Evolutionary conservation across 2,329 filamentous ascomycete species (phyloP).

Genomic region (Pyrenophora teres): DNA sequence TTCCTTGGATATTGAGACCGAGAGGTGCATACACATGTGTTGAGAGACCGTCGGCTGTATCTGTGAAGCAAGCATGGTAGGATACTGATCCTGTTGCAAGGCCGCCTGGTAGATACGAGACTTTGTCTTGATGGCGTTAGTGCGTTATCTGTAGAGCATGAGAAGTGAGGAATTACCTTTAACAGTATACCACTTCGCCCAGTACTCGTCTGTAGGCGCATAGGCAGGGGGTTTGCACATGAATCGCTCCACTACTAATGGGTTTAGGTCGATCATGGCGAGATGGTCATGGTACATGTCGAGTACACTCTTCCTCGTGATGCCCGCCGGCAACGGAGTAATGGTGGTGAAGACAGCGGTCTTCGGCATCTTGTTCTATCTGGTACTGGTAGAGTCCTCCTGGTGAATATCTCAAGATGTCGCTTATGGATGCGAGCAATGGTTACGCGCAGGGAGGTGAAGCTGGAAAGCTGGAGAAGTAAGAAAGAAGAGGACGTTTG

Average conservation of each 20-base stretch:
- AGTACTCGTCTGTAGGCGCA: constrained; percentile 71
- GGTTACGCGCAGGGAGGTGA: constrained; percentile 7
- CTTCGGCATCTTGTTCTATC: constrained; percentile 64
- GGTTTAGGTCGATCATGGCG: constrained; percentile 88
- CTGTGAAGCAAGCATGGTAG: constrained; percentile 81
- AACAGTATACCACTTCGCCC: constrained; percentile 72
- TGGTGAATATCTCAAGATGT: constrained; percentile 12
- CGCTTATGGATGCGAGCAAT: constrained; percentile 8
- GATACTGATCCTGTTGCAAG: constrained; percentile 68
- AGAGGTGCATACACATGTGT: constrained; percentile 85
- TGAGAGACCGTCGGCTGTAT: constrained; percentile 72
- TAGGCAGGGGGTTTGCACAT: constrained; percentile 69
- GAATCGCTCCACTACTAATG: constrained; percentile 74
- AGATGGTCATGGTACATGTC: constrained; percentile 76
- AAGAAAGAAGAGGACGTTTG: constrained; percentile 18
- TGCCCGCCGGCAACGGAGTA: constrained; percentile 72
- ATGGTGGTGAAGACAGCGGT: constrained; percentile 75
- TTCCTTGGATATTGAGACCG: constrained; percentile 76
- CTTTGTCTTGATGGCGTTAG: constrained; percentile 60
- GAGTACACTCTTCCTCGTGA: constrained; percentile 72
- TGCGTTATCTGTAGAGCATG: not conserved
- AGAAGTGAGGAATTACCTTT: constrained; percentile 37
- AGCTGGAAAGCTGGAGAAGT: constrained; percentile 15
- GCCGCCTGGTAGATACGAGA: constrained; percentile 73
- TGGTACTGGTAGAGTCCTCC: not conserved